phyloP scores from a whole-genome alignment of 202 grass and related monocot genomes.

The Bolboschoenoplectus hybrid region DNA sequence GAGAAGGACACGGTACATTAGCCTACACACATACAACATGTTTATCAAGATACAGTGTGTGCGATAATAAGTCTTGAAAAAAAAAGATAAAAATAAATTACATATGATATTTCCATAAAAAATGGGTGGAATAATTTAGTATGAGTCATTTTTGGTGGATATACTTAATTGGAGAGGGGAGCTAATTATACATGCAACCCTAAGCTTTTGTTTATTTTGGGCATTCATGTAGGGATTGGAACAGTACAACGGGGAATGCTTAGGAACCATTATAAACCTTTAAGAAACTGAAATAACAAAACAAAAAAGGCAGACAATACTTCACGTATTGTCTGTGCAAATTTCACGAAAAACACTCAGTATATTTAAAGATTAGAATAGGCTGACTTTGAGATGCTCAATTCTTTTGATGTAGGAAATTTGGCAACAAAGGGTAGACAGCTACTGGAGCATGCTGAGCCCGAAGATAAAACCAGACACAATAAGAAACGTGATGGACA shows the following conservation, averaged over 20 bases:
- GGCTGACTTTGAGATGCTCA: slow-evolving; percentile 35
- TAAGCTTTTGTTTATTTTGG: slow-evolving; percentile 15
- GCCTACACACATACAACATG: neutral
- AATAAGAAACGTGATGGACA: slow-evolving; percentile 96
- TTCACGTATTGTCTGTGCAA: neutral
- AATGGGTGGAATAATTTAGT: neutral
- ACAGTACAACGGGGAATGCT: neutral
- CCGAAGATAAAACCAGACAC: slow-evolving; percentile 69
- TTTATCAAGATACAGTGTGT: neutral
- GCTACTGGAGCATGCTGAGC: slow-evolving; percentile 80
- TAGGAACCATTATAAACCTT: neutral
- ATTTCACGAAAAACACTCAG: slow-evolving; percentile 10
- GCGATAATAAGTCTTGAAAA: neutral
- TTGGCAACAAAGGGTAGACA: slow-evolving; percentile 90
- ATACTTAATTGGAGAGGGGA: neutral
- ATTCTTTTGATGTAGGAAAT: slow-evolving; percentile 66
- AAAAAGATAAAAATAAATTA: neutral
- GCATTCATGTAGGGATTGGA: neutral
- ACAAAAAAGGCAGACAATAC: neutral
- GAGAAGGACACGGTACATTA: slow-evolving; percentile 85
- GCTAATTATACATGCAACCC: neutral
- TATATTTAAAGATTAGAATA: slow-evolving; percentile 35
- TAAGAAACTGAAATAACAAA: neutral
- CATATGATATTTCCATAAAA: neutral
- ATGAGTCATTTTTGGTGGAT: slow-evolving; percentile 24